These are phyloP conservation scores for Trichoderma brevicompactum DNA, from an alignment of 2,329 filamentous ascomycete genomes.

Conservation along the genomic window DNA sequence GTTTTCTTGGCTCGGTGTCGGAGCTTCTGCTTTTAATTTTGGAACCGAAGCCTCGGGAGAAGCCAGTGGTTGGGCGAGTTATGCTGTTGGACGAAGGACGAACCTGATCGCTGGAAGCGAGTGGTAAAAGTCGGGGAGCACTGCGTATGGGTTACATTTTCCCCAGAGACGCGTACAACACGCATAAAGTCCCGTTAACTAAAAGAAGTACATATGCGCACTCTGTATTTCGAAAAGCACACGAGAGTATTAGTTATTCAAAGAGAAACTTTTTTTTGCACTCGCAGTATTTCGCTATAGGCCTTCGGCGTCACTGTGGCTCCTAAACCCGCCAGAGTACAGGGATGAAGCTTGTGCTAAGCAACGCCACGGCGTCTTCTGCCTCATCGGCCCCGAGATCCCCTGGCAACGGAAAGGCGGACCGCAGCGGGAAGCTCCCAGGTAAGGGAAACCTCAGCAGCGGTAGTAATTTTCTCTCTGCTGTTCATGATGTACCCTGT, in stretches of 20 bases:
- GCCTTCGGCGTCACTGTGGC: neutral
- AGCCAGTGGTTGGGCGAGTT: neutral
- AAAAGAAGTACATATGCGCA: neutral
- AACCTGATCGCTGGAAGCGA: conserved; percentile 17
- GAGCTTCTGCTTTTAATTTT: conserved; percentile 8
- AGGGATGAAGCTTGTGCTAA: neutral
- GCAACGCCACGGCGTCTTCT: neutral
- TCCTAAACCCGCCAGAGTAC: conserved; percentile 1
- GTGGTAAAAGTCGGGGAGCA: neutral
- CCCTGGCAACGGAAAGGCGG: conserved; percentile 15
- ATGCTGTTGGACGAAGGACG: neutral
- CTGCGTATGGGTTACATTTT: conserved; percentile 9
- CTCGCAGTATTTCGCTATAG: neutral
- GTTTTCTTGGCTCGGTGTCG: neutral
- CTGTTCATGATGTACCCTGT: neutral
- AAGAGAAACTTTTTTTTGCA: neutral
- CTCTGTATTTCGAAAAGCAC: neutral
- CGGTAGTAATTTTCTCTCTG: neutral
- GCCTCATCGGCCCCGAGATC: conserved; percentile 4
- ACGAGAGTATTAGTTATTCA: neutral
- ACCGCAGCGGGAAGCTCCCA: conserved; percentile 14
- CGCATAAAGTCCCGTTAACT: neutral
- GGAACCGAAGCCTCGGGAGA: conserved; percentile 8
- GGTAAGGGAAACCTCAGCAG: too few species aligned
- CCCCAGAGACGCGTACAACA: conserved; percentile 3